A percentile compares a stretch with the other conserved stretches of the same genome.
Evolutionary conservation across 805 yeast species (phyloP).

Genomic region (Cyberlindnera petersonii): DNA sequence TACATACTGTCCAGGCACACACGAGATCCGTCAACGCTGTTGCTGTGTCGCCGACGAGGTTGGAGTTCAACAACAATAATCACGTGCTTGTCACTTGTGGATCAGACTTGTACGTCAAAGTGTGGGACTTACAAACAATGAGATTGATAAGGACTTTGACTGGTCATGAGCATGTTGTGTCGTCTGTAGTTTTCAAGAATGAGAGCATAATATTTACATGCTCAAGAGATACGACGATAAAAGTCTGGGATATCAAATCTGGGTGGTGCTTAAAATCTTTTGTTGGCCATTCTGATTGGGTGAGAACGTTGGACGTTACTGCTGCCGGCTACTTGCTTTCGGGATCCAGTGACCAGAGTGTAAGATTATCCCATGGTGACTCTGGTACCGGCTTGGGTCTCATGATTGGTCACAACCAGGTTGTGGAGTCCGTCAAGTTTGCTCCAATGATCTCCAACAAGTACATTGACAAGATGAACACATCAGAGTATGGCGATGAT

Average conservation of each 20-base stretch:
- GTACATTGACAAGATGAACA: conserved; percentile 42
- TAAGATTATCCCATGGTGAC: conserved; percentile 60
- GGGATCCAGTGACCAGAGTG: conserved; percentile 76
- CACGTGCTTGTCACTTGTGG: conserved; percentile 44
- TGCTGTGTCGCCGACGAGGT: conserved; percentile 47
- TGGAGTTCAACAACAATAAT: conserved; percentile 20
- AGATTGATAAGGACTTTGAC: conserved; percentile 57
- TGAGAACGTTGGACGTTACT: conserved; percentile 55
- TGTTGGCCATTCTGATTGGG: conserved; percentile 87
- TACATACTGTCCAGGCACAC: conserved; percentile 67
- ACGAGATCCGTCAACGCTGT: conserved; percentile 61
- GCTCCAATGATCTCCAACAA: conserved; percentile 51
- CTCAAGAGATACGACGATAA: conserved; percentile 59
- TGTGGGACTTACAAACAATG: conserved; percentile 63
- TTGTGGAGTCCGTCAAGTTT: conserved; percentile 67
- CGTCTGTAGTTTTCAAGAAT: conserved; percentile 52
- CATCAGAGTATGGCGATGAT: conserved; percentile 26
- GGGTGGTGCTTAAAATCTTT: conserved; percentile 69
- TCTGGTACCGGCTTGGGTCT: conserved; percentile 66
- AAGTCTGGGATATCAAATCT: conserved; percentile 60
- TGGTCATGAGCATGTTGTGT: conserved; percentile 88
- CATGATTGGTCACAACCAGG: conserved; percentile 78
- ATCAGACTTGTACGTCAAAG: conserved; percentile 52
- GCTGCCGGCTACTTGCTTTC: conserved; percentile 55
- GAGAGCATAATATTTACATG: conserved; percentile 50